Conservation (phyloP, 202 grass and related monocot genomes). For the Sporobolus alterniflorus region DNA sequence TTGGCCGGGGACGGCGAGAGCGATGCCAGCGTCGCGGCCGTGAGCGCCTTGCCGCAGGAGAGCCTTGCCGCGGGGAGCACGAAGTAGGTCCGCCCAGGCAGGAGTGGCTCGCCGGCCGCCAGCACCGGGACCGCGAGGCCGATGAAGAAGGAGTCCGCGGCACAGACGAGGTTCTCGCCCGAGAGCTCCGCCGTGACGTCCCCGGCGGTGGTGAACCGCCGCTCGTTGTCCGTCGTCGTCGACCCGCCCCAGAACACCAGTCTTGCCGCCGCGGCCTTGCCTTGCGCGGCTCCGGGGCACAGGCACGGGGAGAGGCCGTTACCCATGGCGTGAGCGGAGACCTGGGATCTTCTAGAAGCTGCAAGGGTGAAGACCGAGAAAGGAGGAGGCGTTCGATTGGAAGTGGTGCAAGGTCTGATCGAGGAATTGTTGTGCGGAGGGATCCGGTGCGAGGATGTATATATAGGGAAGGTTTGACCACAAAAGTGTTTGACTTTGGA, state of each 20-base stretch:
- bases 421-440: conserved; percentile 7
- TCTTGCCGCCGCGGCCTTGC: not conserved
- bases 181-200: conserved; percentile 66
- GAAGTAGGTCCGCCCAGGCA: conserved; percentile 82
- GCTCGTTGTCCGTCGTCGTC: conserved; percentile 13
- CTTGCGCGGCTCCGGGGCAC: conserved; percentile 9
- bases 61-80: conserved; percentile 70
- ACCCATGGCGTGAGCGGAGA: conserved; percentile 56
- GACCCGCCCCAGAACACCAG: conserved; percentile 79
- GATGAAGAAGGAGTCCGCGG: conserved; percentile 81
- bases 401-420: not conserved
- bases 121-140: conserved; percentile 76
- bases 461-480: conserved; percentile 31
- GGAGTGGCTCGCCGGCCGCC: conserved; percentile 46
- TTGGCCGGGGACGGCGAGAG: conserved; percentile 60
- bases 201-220: conserved; percentile 42
- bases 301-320: conserved; percentile 68
- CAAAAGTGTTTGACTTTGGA: conserved; percentile 52
- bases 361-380: not conserved
- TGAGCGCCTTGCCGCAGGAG: conserved; percentile 61
- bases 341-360: conserved; percentile 34
- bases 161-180: conserved; percentile 61
- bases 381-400: not conserved
- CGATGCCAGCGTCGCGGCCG: conserved; percentile 67
- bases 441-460: too few relatives aligned